Conservation (phyloP, 352 stramenopile species). For the Phytophthora hibernalis region DNA sequence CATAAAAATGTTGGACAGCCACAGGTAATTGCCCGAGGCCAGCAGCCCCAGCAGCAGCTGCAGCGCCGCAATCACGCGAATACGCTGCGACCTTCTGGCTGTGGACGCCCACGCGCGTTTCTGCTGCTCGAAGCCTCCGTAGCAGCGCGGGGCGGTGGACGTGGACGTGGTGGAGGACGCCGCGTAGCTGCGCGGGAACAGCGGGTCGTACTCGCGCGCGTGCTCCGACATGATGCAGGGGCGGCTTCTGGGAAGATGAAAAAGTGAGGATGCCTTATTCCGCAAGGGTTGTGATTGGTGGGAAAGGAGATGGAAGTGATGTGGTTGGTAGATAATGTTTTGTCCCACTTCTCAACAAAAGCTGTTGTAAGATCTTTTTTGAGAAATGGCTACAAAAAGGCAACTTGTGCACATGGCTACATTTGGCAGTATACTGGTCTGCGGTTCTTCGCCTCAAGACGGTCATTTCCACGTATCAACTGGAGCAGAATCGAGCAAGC, state of each 20-base stretch:
- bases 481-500: not conserved
- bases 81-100: constrained; percentile 64
- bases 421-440: no score
- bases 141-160: constrained; percentile 49
- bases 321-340: not conserved
- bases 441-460: constrained; percentile 1
- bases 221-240: constrained; percentile 35
- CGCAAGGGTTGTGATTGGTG: not conserved
- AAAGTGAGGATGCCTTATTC: not conserved
- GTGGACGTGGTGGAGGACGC: constrained; percentile 45
- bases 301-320: not conserved
- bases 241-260: constrained; percentile 1
- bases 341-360: not conserved
- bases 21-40: constrained; percentile 76
- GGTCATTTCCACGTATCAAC: constrained; percentile 1
- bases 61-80: constrained; percentile 65
- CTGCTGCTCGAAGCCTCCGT: constrained; percentile 82
- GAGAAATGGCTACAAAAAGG: not conserved
- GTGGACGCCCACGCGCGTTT: constrained; percentile 78
- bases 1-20: constrained; percentile 80
- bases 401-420: not conserved
- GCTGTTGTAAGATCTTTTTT: not conserved
- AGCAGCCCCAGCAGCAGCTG: constrained; percentile 70
- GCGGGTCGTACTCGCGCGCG: constrained; percentile 45
- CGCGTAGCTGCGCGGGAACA: constrained; percentile 44